Base-by-base conservation (phyloP, 345 rosid species). In the Linum usitatissimum region DNA sequence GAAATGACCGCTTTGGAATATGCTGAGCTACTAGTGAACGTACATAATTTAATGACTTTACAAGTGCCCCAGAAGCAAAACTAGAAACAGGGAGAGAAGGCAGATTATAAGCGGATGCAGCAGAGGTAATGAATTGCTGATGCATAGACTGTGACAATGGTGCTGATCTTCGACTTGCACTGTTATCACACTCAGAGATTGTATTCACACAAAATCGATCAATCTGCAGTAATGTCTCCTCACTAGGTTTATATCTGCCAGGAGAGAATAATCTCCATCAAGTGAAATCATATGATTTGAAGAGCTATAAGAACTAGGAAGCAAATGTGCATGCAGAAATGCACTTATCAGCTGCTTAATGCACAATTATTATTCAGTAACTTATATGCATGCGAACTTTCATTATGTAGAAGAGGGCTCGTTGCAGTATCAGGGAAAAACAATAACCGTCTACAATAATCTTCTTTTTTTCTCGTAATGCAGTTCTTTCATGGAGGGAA, bases 241-340 rank as follows among this genome's bases (percentile, higher is more conserved):
- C 99, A 13, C 88, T 76, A 56, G 99, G 99, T 77, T 82, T 90
- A 78, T 86, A 94, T 76, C 99, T 94, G 88, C 78, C 80, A 64
- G 48, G 77, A 54, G 59, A 63, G 60, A 63, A 66, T 45, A 42
- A 64, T 61, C 15, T 64, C 21, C 15, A 57, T 63, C 63, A 59
- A 36, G 17, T 13, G 31, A 62, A n/a, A 15, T 51, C 55, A 55
- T 30, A 30, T 18, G 57, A 10, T 31, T 8, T 21, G 13, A 30
- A 31, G n/a, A 19, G 18, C 18, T 49, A 19, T 13, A 45, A 6
- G 10, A 45, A 9, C 17, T 45, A 45, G 15, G 17, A 45, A 45
- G 10, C 3, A 45, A 45, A 45, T 10, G 10, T 34, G 38, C 3
- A 45, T 10, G 17, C 51, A 45, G 51, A 15, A 45, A 10, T 2